Percentiles rank a stretch among this genome's conserved stretches.
phyloP scores from a whole-genome alignment of 768 basidiomycete genomes.

The Pulveroboletus sp. region DNA sequence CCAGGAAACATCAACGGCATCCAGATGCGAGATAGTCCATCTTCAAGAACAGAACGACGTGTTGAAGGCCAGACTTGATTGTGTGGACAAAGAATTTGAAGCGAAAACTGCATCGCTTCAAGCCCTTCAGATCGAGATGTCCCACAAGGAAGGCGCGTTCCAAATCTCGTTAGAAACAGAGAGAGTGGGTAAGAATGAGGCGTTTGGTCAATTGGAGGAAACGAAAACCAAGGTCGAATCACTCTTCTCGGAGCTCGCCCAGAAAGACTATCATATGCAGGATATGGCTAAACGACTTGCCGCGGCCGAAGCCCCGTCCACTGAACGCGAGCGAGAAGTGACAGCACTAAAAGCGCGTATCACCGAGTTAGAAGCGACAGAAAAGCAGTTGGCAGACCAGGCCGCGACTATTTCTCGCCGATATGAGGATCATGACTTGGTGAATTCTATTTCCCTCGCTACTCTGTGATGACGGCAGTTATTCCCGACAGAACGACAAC shows the following conservation, averaged over 20 bases:
- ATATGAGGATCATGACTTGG: constrained; percentile 46
- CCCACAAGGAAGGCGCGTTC: constrained; percentile 23
- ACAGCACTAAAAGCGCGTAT: constrained; percentile 18
- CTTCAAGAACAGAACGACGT: constrained; percentile 22
- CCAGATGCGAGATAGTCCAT: constrained; percentile 12
- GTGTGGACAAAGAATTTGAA: constrained; percentile 3
- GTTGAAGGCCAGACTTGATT: constrained; percentile 14
- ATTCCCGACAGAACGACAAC: constrained; percentile 37
- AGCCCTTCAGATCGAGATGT: constrained; percentile 20
- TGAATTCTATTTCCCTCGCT: constrained; percentile 23
- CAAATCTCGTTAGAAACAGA: constrained; percentile 24
- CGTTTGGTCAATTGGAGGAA: constrained; percentile 13
- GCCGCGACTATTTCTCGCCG: constrained; percentile 30
- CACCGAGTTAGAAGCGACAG: constrained; percentile 24
- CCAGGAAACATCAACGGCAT: constrained; percentile 17
- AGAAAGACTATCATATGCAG: constrained; percentile 16
- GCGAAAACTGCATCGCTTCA: constrained; percentile 10
- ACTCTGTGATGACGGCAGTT: constrained; percentile 12
- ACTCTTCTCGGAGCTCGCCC: constrained; percentile 19
- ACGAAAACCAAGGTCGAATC: constrained; percentile 18
- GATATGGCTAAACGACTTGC: constrained; percentile 23
- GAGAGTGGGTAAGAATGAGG: constrained; percentile 18
- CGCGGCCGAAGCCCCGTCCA: constrained; percentile 18
- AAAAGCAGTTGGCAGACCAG: constrained; percentile 27
- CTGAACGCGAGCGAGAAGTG: constrained; percentile 29